Evolutionary conservation across 495 filamentous ascomycete genomes (phyloP).

Genomic region (Xylaria longipes): DNA sequence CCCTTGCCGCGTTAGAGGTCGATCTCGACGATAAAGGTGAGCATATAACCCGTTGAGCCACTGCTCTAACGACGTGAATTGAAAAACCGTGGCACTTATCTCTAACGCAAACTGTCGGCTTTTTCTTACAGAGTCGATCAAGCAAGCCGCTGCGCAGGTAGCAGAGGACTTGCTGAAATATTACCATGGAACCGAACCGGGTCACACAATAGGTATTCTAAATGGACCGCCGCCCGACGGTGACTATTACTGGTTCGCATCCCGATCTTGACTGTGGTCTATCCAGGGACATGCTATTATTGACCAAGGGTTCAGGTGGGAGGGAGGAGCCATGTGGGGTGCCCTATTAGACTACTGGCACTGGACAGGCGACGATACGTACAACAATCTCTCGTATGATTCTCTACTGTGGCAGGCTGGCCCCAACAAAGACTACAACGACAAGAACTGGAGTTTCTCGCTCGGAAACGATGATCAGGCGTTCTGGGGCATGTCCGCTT

Average conservation of each 20-base stretch:
- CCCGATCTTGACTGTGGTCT: background rate
- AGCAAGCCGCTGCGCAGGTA: conserved; percentile 59
- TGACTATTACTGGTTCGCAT: conserved; percentile 56
- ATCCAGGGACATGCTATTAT: background rate
- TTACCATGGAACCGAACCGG: conserved; percentile 68
- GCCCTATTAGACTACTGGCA: conserved; percentile 80
- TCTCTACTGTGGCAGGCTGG: conserved; percentile 76
- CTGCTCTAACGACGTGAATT: background rate
- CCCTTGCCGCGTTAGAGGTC: conserved; percentile 38
- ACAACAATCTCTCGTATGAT: conserved; percentile 66
- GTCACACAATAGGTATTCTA: conserved; percentile 69
- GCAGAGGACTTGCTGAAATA: conserved; percentile 69
- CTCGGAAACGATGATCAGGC: conserved; percentile 86
- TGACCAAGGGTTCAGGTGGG: conserved; percentile 55
- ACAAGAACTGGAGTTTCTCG: conserved; percentile 73
- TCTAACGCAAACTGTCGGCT: conserved; percentile 3
- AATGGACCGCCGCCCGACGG: conserved; percentile 58
- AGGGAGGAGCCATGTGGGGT: conserved; percentile 77
- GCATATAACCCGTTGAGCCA: background rate
- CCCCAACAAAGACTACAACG: conserved; percentile 69
- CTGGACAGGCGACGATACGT: conserved; percentile 72
- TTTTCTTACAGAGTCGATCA: conserved; percentile 57
- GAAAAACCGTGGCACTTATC: background rate
- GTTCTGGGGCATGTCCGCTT: conserved; percentile 77
- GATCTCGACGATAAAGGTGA: conserved; percentile 36